Evolutionary conservation across 2,329 filamentous ascomycete species (phyloP), one percentile per base, ranked within the genome.

Genomic region (Mollisiaceae sp.): DNA sequence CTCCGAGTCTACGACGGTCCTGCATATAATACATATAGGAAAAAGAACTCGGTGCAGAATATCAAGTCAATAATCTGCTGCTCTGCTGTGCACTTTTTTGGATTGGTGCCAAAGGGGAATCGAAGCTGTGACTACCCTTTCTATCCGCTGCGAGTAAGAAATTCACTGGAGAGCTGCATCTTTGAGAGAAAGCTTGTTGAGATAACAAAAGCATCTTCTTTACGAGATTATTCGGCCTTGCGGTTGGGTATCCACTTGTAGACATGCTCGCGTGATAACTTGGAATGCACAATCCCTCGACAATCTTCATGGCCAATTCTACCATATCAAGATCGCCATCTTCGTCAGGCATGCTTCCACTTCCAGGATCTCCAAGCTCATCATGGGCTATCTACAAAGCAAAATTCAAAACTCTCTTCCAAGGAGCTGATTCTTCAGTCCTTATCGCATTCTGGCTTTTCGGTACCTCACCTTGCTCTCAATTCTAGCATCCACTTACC

Each of bases 391-490:
- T 87, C 64, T 94, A 92, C 78, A 83, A 83, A 65, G 87, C 89
- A 32, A 87, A 91, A 41, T 74, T 95, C 32, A 81, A 79, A 59
- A 80, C 83, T 22, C 73, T 91, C 55, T 87, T 95, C 64, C 83
- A 84, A 36, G 89, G 89, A 65, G 85, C 88, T 57, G 89, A 96
- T 74, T 83, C 85, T 1, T 83, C 89, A 59, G 91, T 97, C 18
- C 84, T 92, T 63, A 75, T 89, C 59, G 92, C 94, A 35, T 98
- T 98, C 75, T 98, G 94, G 94, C 83, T 97, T 1, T 96, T 98
- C 75, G 94, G 94, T 97, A 82, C 72, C 27, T 32, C 79, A 52
- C 15, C 20, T 56, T 47, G 8, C 4, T n/a, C 47, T 39, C 69
- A 20, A n/a, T 50, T 35, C 56, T 41, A 36, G 1, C 27, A 47